Evolutionary conservation across 495 filamentous ascomycete genomes (phyloP).

Genomic region (Parathielavia appendiculata): DNA sequence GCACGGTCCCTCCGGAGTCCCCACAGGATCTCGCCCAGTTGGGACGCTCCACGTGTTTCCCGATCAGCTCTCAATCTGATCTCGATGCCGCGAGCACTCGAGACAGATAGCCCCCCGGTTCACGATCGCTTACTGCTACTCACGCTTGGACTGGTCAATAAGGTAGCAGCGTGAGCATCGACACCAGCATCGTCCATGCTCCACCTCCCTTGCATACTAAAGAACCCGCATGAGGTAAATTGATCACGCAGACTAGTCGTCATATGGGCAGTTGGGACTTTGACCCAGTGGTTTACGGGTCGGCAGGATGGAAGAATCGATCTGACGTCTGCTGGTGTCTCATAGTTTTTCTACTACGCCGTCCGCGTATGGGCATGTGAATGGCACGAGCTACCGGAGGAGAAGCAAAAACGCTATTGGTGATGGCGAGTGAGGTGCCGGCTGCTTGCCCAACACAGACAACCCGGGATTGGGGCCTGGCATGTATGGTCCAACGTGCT

Average conservation of each 20-base stretch:
- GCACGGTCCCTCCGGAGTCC: constrained; percentile 4
- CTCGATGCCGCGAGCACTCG: constrained; percentile 20
- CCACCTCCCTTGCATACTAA: not conserved
- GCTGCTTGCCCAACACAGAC: constrained; percentile 4
- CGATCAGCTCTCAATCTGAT: constrained; percentile 14
- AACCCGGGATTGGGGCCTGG: not conserved
- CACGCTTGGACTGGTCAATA: too few relatives aligned
- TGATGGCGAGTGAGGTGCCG: not conserved
- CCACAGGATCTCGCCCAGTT: constrained; percentile 15
- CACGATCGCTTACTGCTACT: constrained; percentile 15
- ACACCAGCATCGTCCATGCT: not conserved
- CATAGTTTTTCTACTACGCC: not conserved
- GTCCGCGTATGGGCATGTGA: not conserved
- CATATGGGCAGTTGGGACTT: too few relatives aligned
- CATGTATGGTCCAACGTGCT: not conserved
- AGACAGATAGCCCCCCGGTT: constrained; percentile 6
- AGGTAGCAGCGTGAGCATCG: too few relatives aligned
- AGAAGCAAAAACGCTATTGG: not conserved
- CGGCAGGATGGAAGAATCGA: too few relatives aligned
- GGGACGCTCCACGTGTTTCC: constrained; percentile 25
- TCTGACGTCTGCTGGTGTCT: too few relatives aligned
- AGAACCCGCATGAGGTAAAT: not conserved
- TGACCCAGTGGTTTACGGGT: not conserved
- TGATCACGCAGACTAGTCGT: not conserved
- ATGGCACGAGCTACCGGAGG: not conserved